Base-by-base conservation (phyloP, 306 rosid species). In the Prunus armeniaca region DNA sequence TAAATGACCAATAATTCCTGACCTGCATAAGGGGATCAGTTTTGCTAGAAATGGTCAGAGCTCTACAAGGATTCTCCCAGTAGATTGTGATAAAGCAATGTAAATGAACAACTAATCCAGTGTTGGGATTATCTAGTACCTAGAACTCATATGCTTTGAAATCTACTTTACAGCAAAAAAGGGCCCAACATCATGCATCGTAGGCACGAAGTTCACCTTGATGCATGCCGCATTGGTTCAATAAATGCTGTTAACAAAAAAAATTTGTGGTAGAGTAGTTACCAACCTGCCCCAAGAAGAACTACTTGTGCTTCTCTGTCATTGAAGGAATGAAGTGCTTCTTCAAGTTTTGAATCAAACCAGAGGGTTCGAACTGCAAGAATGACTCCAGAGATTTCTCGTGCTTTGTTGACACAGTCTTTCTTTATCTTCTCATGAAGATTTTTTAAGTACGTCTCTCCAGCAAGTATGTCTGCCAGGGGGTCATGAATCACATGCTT, bases 281-380 rank as follows among this genome's bases (percentile, higher is more conserved):
- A 84, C 92, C 34, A 78, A 95, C 97, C 99, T 90, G 96, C 97
- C 69, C 97, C 99, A 43, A 95, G 97, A 69, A 95, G 91, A 80
- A 95, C 93, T 72, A 95, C 89, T 80, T 95, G 99, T 65, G 97
- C 87, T 62, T 85, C 87, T 80, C 78, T 84, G 65, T 87, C 88
- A 46, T 46, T 76, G 7, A 80, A 80, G 75, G 92, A 88, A 83
- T 61, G 84, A 27, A 95, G 88, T 76, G 88, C 85, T 66, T 81
- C 84, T 82, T 96, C 87, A 8, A 96, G 84, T 72, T 86, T 84
- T 24, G 93, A 83, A 81, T 92, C 99, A 76, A 96, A 87, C 99
- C 99, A 92, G 61, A 95, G 98, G 17, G 97, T 89, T 34, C 98
- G 87, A 71, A 95, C 93, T 0, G 93, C 99, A 54, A 96, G 97